Evolutionary conservation across 225 moss, liverwort and hornwort species (phyloP).

Genomic region (Polytrichum formosum): DNA sequence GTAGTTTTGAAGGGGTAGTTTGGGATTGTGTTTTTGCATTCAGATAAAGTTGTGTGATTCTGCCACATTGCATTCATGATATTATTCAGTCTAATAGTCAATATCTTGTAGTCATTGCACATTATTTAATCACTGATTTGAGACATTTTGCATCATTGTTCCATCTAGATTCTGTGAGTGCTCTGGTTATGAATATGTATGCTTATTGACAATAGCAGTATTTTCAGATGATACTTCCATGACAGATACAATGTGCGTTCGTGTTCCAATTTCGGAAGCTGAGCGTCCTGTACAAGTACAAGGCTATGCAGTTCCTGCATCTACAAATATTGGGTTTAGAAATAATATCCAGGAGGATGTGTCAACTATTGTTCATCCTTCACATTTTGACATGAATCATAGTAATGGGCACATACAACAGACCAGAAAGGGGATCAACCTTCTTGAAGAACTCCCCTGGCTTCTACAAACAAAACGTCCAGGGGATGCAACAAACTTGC

Average conservation of each 20-base stretch:
- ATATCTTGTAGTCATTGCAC: too few species aligned
- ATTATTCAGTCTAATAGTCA: too few species aligned
- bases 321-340: conserved; percentile 10
- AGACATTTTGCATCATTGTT: too few species aligned
- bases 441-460: conserved; percentile 13
- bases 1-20: too few species aligned
- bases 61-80: too few species aligned
- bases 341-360: conserved; percentile 17
- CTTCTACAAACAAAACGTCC: conserved; percentile 26
- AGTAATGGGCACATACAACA: conserved; percentile 27
- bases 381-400: conserved; percentile 28
- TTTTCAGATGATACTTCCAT: conserved; percentile 6
- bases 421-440: conserved; percentile 10
- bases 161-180: too few species aligned
- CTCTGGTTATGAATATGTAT: too few species aligned
- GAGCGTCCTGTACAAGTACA: conserved; percentile 46
- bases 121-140: too few species aligned
- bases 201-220: too few species aligned
- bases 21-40: too few species aligned
- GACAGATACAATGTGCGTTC: conserved; percentile 28
- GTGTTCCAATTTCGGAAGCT: conserved; percentile 33
- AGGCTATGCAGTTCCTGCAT: conserved; percentile 13
- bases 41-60: too few species aligned
- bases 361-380: conserved; percentile 12
- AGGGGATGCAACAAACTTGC: conserved; percentile 4